Evolutionary conservation across 2,329 filamentous ascomycete genomes (phyloP).

Genomic region (Myotisia sp.): DNA sequence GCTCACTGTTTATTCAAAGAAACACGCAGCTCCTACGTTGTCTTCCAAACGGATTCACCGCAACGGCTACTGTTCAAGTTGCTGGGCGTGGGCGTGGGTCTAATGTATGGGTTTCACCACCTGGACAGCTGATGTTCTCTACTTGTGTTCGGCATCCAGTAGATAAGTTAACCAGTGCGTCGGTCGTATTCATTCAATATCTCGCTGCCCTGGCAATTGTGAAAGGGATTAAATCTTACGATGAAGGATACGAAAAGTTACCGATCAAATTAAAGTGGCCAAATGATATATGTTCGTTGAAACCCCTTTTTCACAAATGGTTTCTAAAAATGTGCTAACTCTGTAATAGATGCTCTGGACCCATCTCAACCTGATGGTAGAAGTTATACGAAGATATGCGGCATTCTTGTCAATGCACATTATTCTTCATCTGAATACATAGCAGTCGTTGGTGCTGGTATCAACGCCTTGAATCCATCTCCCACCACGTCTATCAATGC

Average conservation of each 20-base stretch:
- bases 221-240: conserved; percentile 68
- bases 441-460: conserved; percentile 68
- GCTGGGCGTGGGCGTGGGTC: conserved; percentile 75
- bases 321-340: conserved; percentile 1
- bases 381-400: conserved; percentile 74
- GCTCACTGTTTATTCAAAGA: conserved; percentile 28
- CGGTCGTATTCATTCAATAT: conserved; percentile 89
- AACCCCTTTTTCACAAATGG: conserved; percentile 15
- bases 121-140: conserved; percentile 75
- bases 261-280: conserved; percentile 92
- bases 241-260: conserved; percentile 55
- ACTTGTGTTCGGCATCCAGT: conserved; percentile 73
- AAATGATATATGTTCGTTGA: conserved; percentile 72
- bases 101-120: conserved; percentile 90
- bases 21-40: conserved; percentile 64
- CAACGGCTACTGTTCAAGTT: conserved; percentile 74
- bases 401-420: conserved; percentile 78
- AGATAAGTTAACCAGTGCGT: conserved; percentile 54
- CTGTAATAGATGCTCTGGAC: conserved; percentile 47
- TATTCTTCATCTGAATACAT: conserved; percentile 68
- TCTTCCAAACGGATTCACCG: conserved; percentile 73
- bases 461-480: conserved; percentile 71
- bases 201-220: conserved; percentile 78
- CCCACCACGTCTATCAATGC: conserved; percentile 79
- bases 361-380: conserved; percentile 38